Conservation (phyloP, 345 rosid species). For the Abelmoschus esculentus region DNA sequence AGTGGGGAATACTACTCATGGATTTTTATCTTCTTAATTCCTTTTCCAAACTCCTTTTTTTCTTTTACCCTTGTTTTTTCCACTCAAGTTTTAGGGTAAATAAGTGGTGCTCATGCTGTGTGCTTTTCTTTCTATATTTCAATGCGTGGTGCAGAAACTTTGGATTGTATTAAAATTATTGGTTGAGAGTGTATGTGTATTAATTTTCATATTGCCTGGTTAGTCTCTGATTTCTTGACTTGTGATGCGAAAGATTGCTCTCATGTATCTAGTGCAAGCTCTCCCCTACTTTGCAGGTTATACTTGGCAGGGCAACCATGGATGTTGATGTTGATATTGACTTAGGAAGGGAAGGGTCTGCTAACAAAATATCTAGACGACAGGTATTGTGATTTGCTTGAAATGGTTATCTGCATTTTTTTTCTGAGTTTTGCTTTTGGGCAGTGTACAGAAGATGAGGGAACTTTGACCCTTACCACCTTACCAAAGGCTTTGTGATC, state of each 20-base stretch:
- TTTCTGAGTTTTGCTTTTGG: not conserved
- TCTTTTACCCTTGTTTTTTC: not conserved
- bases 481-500: not conserved
- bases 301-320: constrained; percentile 79
- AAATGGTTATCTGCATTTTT: not conserved
- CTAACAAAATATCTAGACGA: constrained; percentile 64
- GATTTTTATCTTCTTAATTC: not conserved
- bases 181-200: not conserved
- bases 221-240: constrained; percentile 1
- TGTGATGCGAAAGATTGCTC: not conserved
- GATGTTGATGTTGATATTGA: constrained; percentile 71
- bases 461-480: not conserved
- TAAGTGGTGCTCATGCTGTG: not conserved
- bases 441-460: not conserved
- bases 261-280: constrained; percentile 5
- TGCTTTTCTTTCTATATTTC: not conserved
- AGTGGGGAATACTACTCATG: not conserved
- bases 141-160: not conserved
- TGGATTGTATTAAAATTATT: not conserved
- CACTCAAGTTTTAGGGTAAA: not conserved
- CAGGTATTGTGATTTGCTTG: constrained; percentile 45
- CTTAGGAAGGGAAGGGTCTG: constrained; percentile 58
- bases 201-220: not conserved
- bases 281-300: constrained; percentile 45
- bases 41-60: not conserved